These are phyloP conservation scores for Penicillium sp. DNA, from an alignment of 2,329 filamentous ascomycete species.

Conservation along the genomic window DNA sequence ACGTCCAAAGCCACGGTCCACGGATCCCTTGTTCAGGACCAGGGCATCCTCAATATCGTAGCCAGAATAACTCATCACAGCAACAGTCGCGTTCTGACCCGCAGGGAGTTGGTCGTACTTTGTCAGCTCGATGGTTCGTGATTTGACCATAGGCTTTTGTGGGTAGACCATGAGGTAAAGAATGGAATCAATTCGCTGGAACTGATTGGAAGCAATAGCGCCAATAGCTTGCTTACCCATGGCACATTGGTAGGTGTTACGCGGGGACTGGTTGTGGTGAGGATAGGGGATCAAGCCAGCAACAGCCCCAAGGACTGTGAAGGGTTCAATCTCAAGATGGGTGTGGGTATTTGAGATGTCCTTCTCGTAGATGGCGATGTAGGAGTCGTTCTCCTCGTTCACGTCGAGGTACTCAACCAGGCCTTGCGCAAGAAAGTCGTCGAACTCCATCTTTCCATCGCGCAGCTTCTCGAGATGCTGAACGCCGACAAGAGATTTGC, in stretches of 20 bases:
- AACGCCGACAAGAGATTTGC: conserved; percentile 74
- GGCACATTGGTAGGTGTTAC: conserved; percentile 98
- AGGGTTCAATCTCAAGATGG: conserved; percentile 96
- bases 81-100: conserved; percentile 94
- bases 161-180: conserved; percentile 97
- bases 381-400: conserved; percentile 96
- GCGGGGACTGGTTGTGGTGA: conserved; percentile 96
- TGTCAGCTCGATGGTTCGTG: conserved; percentile 91
- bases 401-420: conserved; percentile 96
- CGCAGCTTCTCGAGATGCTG: conserved; percentile 79
- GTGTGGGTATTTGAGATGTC: conserved; percentile 82
- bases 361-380: conserved; percentile 85
- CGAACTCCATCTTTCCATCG: conserved; percentile 81
- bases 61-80: conserved; percentile 98
- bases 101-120: conserved; percentile 97
- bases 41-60: conserved; percentile 99
- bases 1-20: conserved; percentile 90
- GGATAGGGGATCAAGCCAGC: conserved; percentile 96
- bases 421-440: conserved; percentile 87
- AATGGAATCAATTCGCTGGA: conserved; percentile 92
- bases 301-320: conserved; percentile 92
- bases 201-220: conserved; percentile 96
- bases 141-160: conserved; percentile 96
- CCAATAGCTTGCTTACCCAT: conserved; percentile 99
- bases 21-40: conserved; percentile 92